A percentile compares a stretch with the other conserved stretches of the same genome.
Evolutionary conservation across 2,329 filamentous ascomycete species (phyloP).

Genomic region (Aspergillus spinulosporus): DNA sequence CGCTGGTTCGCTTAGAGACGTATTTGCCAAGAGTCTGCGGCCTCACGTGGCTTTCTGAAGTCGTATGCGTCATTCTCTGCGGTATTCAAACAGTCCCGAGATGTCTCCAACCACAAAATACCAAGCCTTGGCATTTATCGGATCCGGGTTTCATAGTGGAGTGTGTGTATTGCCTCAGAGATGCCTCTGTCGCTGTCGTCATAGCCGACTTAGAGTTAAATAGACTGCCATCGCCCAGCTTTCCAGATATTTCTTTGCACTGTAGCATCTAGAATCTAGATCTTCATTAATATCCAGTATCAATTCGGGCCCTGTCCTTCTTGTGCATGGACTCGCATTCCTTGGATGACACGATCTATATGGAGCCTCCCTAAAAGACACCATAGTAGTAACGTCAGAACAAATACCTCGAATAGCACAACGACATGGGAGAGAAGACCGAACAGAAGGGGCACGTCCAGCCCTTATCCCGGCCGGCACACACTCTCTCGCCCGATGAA

Average conservation of each 20-base stretch:
- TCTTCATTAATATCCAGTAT: conserved; percentile 9
- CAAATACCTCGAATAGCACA: background rate
- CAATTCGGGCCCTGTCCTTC: conserved; percentile 7
- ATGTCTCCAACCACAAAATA: conserved; percentile 5
- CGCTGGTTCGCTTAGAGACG: conserved; percentile 12
- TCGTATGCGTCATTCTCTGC: conserved; percentile 22
- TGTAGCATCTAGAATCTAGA: conserved; percentile 14
- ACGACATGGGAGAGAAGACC: conserved; percentile 7
- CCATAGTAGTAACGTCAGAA: conserved; percentile 16
- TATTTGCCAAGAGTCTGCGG: conserved; percentile 5
- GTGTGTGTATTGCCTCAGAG: conserved; percentile 6
- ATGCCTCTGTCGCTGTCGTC: conserved; percentile 12
- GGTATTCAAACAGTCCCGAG: conserved; percentile 14
- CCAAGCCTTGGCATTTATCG: conserved; percentile 17
- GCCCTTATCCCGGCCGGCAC: conserved; percentile 62
- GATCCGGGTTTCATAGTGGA: conserved; percentile 10
- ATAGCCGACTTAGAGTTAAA: conserved; percentile 18
- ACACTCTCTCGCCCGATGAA: conserved; percentile 57
- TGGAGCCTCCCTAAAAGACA: conserved; percentile 33
- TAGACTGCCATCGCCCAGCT: conserved; percentile 10
- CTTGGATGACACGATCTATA: conserved; percentile 34
- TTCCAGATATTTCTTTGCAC: background rate
- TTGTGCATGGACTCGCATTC: conserved; percentile 36
- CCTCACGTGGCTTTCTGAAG: conserved; percentile 16
- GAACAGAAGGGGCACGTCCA: conserved; percentile 13